Evolutionary conservation across 2,329 filamentous ascomycete species (phyloP).

Genomic region (Fusarium napiforme): DNA sequence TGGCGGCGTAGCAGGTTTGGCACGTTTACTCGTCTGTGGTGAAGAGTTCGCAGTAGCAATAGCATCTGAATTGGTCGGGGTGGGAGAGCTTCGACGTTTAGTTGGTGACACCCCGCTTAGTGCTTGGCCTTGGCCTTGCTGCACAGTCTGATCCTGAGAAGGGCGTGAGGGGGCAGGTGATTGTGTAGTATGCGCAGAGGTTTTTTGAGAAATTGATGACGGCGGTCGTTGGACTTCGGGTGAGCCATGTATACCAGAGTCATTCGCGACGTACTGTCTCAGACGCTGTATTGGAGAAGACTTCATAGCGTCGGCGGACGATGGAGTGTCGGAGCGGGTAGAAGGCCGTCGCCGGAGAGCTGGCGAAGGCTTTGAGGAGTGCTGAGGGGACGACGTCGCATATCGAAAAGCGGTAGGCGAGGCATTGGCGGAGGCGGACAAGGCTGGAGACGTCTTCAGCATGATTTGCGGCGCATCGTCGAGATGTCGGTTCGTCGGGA

Average conservation of each 20-base stretch:
- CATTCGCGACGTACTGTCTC: slow-evolving; percentile 41
- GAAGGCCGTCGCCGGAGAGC: slow-evolving; percentile 43
- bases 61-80: slow-evolving; percentile 46
- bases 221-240: slow-evolving; percentile 32
- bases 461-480: slow-evolving; percentile 65
- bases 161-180: slow-evolving; percentile 36
- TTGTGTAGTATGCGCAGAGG: slow-evolving; percentile 30
- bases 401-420: slow-evolving; percentile 60
- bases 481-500: slow-evolving; percentile 33
- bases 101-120: slow-evolving; percentile 47
- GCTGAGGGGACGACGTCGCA: slow-evolving; percentile 45
- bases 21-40: slow-evolving; percentile 60
- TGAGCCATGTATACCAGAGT: slow-evolving; percentile 36
- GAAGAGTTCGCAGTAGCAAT: slow-evolving; percentile 39
- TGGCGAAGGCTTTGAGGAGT: slow-evolving; percentile 42
- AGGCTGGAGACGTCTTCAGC: slow-evolving; percentile 68
- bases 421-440: slow-evolving; percentile 62
- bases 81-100: slow-evolving; percentile 48
- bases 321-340: slow-evolving; percentile 36
- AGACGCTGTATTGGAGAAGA: slow-evolving; percentile 42
- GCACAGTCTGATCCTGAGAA: slow-evolving; percentile 24
- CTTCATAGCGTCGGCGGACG: slow-evolving; percentile 41
- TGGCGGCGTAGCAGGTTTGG: slow-evolving; percentile 60
- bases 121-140: slow-evolving; percentile 21
- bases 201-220: slow-evolving; percentile 39